Evolutionary conservation across 2,329 filamentous ascomycete species (phyloP).

Genomic region (Colletotrichum orbiculare): DNA sequence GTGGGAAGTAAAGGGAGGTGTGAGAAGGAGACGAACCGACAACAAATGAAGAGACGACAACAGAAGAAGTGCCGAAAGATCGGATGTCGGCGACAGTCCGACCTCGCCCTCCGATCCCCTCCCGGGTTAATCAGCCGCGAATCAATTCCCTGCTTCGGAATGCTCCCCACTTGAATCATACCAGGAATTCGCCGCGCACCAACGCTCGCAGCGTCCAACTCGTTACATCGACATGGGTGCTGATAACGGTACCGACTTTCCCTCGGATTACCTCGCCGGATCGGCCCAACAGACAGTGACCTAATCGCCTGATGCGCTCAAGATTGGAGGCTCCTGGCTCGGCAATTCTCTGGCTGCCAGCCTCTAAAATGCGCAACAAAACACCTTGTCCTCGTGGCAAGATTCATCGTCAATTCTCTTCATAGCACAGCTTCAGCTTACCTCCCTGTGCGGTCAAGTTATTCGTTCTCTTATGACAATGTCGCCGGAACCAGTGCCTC

Average conservation of each 20-base stretch:
- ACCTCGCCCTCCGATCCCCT: slow-evolving; percentile 26
- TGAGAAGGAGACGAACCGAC: background rate
- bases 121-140: slow-evolving; percentile 14
- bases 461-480: no score
- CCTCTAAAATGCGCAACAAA: no score
- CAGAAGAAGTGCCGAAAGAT: slow-evolving; percentile 8
- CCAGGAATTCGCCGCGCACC: slow-evolving; percentile 5
- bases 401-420: no score
- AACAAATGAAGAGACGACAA: background rate
- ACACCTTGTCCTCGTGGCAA: no score
- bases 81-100: slow-evolving; percentile 21
- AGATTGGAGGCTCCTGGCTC: no score
- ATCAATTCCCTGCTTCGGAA: slow-evolving; percentile 17
- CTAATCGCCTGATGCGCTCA: background rate
- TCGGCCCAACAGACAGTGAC: slow-evolving; percentile 22
- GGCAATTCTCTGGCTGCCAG: no score
- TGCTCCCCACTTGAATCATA: slow-evolving; percentile 17
- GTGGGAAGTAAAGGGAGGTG: no score
- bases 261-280: slow-evolving; percentile 20
- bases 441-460: no score
- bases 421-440: no score
- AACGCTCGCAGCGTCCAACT: background rate
- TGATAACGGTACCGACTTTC: slow-evolving; percentile 20
- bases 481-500: no score
- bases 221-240: slow-evolving; percentile 17